Evolutionary conservation across 495 filamentous ascomycete species (phyloP), one percentile per base, ranked within the genome.

Genomic region (Parmelia sp.): DNA sequence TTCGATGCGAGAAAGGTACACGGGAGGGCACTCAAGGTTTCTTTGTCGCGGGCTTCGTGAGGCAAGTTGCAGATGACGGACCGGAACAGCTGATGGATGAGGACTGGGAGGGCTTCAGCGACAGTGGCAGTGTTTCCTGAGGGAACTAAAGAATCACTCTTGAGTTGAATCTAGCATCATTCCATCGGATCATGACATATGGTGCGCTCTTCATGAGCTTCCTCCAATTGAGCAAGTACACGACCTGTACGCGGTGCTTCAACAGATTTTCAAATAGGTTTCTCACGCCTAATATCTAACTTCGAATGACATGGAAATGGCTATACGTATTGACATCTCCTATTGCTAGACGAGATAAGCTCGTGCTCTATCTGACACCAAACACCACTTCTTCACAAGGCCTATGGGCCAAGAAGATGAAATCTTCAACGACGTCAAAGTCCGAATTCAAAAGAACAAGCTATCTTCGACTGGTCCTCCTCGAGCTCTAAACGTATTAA

Each of bases 1-100:
- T 98, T 31, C 76, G 94, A 60, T 91, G 90, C 60, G 83, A 87
- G 68, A 86, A 90, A 68, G 90, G 87, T 42, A 91, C 90, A 69
- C 87, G 85, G 27, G 84, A 90, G 55, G 92, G 91, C 0, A 86
- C 85, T 11, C 85, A 88, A 64, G 88, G 88, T 2, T 90, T 90
- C 71, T 90, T 90, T 66, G 85, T 90, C 60, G 85, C 78, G 57
- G 85, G 80, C 12, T 86, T 90, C 73, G 77, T 87, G 17, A 77
- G 86, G 66, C 81, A 86, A 65, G 65, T 37, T 19, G 63, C 33
- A 31, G 58, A 53, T 31, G 39, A 53, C 17, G 64, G n/a, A 49
- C 61, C 53, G 47, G 65, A 36, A 57, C 66, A 25, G 39, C 14
- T 33, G 29, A 15, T 64, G 12, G 74, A 74, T 8, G 76, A 77